Base-by-base conservation (phyloP, 176 grass and related monocot species). In the Eremochloa ophiuroides region DNA sequence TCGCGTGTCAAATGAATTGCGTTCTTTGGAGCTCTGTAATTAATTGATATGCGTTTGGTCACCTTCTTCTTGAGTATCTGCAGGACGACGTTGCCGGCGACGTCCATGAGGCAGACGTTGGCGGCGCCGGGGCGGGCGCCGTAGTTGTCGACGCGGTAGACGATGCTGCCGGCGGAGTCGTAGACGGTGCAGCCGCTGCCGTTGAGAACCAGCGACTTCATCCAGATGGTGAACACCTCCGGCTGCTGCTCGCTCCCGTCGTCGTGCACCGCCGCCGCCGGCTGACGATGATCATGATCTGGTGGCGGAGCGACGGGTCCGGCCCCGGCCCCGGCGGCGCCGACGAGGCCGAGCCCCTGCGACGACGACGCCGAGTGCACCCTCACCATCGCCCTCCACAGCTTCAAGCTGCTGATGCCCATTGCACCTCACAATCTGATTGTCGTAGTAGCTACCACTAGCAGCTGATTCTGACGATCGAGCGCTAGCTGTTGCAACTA, bases 141-240 rank as follows among this genome's bases (percentile, higher is more conserved):
- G 46, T 97, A 97, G 85, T 94, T 97, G 80, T 97, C 92, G 40
- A 97, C 92, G 31, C 92, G 87, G 87, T 97, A 97, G 66, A 84
- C 83, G 67, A 97, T 86, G 51, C 68, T 42, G 38, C 94, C 94
- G 59, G 80, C 69, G 68, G 92, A 89, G 84, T 97, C 81, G 66
- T 92, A 97, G 33, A 97, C 87, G 58, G 94, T 91, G 83, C 94
- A 97, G 26, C 92, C 94, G 22, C 87, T 91, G 33, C 88, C 81
- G 76, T 90, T 88, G 64, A 97, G 78, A 43, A 94, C 90, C 83
- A 97, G 82, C 60, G 92, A 97, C 63, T 92, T 97, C 94, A 97
- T 97, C 88, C 92, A 97, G 47, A 97, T 69, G 10, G 92, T 94
- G 85, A 89, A 97, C 64, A 90, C 83, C 85, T 92, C 94, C 66